A percentile compares a stretch with the other conserved stretches of the same genome.
Conservation (phyloP, 768 basidiomycete species). For the Naganishia vaughanmartiniae region DNA sequence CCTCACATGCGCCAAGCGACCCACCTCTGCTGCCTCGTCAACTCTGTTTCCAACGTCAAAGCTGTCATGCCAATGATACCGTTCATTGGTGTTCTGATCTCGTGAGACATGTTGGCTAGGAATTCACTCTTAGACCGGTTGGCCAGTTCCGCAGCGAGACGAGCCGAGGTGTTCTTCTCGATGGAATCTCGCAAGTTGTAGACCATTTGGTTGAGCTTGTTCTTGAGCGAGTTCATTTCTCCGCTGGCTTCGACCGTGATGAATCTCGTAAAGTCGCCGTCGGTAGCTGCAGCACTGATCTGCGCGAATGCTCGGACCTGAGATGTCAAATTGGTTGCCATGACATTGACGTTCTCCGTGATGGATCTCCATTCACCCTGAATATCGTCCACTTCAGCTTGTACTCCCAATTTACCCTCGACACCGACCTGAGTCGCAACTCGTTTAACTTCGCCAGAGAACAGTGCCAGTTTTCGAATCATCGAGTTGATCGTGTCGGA, state of each 20-base stretch:
- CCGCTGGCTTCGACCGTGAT: slow-evolving; percentile 98
- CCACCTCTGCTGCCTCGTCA: slow-evolving; percentile 75
- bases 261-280: slow-evolving; percentile 97
- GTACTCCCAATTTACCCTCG: slow-evolving; percentile 96
- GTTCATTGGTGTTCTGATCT: slow-evolving; percentile 91
- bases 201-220: slow-evolving; percentile 82
- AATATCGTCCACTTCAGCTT: slow-evolving; percentile 93
- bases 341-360: slow-evolving; percentile 55
- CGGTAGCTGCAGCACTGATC: slow-evolving; percentile 96
- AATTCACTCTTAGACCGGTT: slow-evolving; percentile 97
- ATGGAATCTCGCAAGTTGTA: slow-evolving; percentile 94
- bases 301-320: slow-evolving; percentile 99
- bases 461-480: slow-evolving; percentile 58
- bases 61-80: slow-evolving; percentile 99
- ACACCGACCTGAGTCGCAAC: slow-evolving; percentile 97
- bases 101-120: slow-evolving; percentile 86
- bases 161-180: slow-evolving; percentile 96
- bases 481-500: slow-evolving; percentile 91
- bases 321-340: slow-evolving; percentile 80
- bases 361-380: slow-evolving; percentile 99
- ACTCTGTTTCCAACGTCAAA: slow-evolving; percentile 89
- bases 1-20: neutral
- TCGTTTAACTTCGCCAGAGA: slow-evolving; percentile 81
- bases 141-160: slow-evolving; percentile 96
- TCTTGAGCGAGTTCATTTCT: slow-evolving; percentile 99